Evolutionary conservation across 177 flowering plant genomes (phyloP).

Genomic region (Vitis hybrid): DNA sequence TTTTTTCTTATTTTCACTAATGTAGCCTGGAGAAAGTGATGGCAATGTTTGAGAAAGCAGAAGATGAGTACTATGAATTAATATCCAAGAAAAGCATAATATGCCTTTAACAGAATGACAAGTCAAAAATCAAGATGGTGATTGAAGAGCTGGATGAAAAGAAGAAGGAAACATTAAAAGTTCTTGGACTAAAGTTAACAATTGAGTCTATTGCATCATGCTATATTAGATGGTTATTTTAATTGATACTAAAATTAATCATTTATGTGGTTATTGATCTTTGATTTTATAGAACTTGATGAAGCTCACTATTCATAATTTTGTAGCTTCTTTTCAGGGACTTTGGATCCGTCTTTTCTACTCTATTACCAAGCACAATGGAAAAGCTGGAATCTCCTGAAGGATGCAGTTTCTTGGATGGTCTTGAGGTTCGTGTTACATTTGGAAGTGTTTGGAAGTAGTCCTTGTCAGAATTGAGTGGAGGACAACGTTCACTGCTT

Average conservation of each 20-base stretch:
- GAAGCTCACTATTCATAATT: conserved; percentile 3
- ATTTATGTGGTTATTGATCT: neutral
- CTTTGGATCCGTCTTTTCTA: conserved; percentile 98
- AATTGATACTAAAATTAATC: no score
- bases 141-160: conserved; percentile 99
- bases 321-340: conserved; percentile 51
- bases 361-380: conserved; percentile 89
- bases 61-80: conserved; percentile 90
- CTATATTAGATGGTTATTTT: neutral
- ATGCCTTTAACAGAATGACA: conserved; percentile 68
- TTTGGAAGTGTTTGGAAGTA: conserved; percentile 99
- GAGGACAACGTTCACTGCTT: conserved; percentile 93
- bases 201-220: conserved; percentile 35
- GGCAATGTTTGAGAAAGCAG: conserved; percentile 99
- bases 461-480: conserved; percentile 96
- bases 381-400: conserved; percentile 97
- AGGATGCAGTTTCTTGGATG: conserved; percentile 93
- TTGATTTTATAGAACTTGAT: neutral
- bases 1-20: neutral
- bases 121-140: conserved; percentile 84
- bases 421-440: conserved; percentile 97
- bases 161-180: conserved; percentile 96
- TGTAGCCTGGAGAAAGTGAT: conserved; percentile 94
- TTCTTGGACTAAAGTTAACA: conserved; percentile 95
- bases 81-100: conserved; percentile 81